These are phyloP conservation scores for Hirsutella minnesotensis DNA, from an alignment of 2,329 filamentous ascomycete species.

Conservation along the genomic window DNA sequence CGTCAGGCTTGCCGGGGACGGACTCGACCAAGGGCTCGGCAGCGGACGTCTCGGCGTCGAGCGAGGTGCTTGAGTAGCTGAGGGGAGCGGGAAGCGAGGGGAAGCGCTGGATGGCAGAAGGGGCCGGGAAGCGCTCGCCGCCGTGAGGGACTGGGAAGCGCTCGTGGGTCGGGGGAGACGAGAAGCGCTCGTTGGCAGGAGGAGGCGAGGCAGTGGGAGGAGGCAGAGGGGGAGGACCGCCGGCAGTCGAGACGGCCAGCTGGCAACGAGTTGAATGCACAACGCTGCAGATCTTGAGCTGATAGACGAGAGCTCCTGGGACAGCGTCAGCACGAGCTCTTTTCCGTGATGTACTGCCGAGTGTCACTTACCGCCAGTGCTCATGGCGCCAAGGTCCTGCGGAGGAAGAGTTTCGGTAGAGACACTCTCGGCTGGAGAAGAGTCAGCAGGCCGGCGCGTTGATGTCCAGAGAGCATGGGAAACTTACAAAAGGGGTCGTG, in stretches of 20 bases:
- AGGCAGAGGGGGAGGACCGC: not conserved
- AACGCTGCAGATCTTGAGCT: conserved; percentile 24
- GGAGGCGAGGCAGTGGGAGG: no score
- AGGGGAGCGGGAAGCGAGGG: not conserved
- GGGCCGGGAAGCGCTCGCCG: no score
- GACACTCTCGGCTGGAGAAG: conserved; percentile 14
- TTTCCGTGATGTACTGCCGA: no score
- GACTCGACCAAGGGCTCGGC: not conserved
- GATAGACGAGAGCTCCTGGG: conserved; percentile 19
- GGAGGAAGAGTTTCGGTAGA: conserved; percentile 17
- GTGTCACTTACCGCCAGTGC: conserved; percentile 16
- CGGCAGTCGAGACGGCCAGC: conserved; percentile 15
- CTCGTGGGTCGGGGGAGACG: no score
- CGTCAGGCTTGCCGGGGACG: not conserved
- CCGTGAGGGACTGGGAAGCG: no score
- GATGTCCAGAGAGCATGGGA: not conserved
- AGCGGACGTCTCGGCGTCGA: not conserved
- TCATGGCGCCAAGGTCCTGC: conserved; percentile 19
- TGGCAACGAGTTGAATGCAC: conserved; percentile 21
- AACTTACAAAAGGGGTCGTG: conserved; percentile 7
- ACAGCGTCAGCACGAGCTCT: not conserved
- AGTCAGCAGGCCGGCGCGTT: not conserved
- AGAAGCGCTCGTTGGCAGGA: no score
- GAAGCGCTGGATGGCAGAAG: not conserved
- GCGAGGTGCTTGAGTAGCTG: not conserved